Base-by-base conservation (phyloP, 2,329 filamentous ascomycete species). In the Fusarium gaditjirri region DNA sequence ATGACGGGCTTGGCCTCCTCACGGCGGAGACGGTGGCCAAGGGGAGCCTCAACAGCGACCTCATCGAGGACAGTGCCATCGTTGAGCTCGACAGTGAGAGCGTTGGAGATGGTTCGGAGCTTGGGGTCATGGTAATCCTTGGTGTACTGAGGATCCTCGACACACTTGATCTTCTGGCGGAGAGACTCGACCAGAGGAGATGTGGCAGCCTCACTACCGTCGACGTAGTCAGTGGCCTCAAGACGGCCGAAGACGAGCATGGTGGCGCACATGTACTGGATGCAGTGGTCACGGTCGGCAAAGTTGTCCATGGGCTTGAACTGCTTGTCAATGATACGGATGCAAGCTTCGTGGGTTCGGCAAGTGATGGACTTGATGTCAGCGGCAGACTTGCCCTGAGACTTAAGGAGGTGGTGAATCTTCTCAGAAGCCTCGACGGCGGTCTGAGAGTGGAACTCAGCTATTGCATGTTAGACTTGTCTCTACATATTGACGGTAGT, bases 241-340 rank as follows among this genome's bases (percentile, higher is more conserved):
- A 99, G 92, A 75, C 96, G 94, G 83, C 96, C 94, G 84, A 95
- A 98, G 75, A 93, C 92, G 76, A 99, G 92, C 94, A 98, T 98
- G 79, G 94, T 94, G 73, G 95, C 88, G 80, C 94, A 93, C 96
- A 99, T 99, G 90, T 99, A 99, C 87, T 98, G 96, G 76, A 99
- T 95, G 86, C 96, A 99, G 89, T 99, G 96, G 85, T 99, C 96
- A 80, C 96, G 94, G 86, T 99, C 96, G 80, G 96, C 96, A 80
- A 98, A 99, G 91, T 99, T 99, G 88, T 98, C 95, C 94, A 99
- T 97, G 77, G 95, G 92, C 90, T 98, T 98, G 89, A 97, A 97
- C 86, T 99, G 96, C 89, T 99, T 99, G 90, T 99, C 96, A 79
- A 99, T 99, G 85, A 99, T 99, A 79, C 96, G 94, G 81, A 99